phyloP scores from a whole-genome alignment of 2,329 filamentous ascomycete species.

The Neonectria punicea region DNA sequence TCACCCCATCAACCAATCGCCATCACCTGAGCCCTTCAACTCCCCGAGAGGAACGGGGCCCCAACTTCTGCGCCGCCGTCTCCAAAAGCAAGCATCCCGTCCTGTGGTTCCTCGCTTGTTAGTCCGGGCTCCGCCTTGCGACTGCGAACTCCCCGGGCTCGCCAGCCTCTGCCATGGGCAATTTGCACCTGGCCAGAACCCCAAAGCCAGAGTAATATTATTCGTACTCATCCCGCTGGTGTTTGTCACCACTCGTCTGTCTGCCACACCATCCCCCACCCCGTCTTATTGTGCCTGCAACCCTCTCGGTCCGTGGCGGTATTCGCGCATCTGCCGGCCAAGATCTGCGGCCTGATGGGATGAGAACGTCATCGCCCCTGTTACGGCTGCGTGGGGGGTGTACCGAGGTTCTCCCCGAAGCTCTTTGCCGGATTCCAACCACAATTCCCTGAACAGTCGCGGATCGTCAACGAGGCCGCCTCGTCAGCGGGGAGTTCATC shows the following conservation, averaged over 20 bases:
- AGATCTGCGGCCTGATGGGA: slow-evolving; percentile 37
- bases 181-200: slow-evolving; percentile 8
- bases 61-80: slow-evolving; percentile 18
- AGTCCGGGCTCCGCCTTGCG: slow-evolving; percentile 3
- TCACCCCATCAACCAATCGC: slow-evolving; percentile 29
- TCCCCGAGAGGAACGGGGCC: slow-evolving; percentile 38
- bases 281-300: slow-evolving; percentile 11
- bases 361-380: slow-evolving; percentile 39
- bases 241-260: slow-evolving; percentile 9
- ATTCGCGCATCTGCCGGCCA: slow-evolving; percentile 33
- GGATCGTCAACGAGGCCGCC: slow-evolving; percentile 3
- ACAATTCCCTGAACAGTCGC: slow-evolving; percentile 25
- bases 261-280: slow-evolving; percentile 12
- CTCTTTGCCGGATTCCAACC: slow-evolving; percentile 17
- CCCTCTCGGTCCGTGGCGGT: slow-evolving; percentile 15
- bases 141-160: slow-evolving; percentile 21
- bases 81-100: slow-evolving; percentile 37
- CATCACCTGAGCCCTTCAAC: slow-evolving; percentile 29
- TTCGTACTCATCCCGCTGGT: slow-evolving; percentile 11
- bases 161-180: neutral
- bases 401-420: slow-evolving; percentile 25
- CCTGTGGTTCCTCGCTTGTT: slow-evolving; percentile 34
- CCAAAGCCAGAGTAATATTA: slow-evolving; percentile 8
- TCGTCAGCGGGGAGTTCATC: slow-evolving; percentile 23
- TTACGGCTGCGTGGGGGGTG: slow-evolving; percentile 25